phyloP scores from a whole-genome alignment of 2,329 filamentous ascomycete genomes.

The Verticillium dahliae region DNA sequence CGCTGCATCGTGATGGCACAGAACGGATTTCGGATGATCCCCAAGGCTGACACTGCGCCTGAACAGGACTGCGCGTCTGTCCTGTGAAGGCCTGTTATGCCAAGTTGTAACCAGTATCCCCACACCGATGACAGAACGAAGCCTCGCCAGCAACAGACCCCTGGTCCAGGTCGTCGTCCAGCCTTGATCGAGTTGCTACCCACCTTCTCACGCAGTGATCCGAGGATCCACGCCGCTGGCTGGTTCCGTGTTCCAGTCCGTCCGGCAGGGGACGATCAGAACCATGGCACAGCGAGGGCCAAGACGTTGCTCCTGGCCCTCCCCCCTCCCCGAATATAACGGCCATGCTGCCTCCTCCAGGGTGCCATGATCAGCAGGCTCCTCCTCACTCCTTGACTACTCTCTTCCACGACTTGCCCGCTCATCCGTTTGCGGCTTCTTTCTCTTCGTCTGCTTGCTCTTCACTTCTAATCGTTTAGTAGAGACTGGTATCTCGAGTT shows the following conservation, averaged over 20 bases:
- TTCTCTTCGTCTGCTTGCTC: slow-evolving; percentile 7
- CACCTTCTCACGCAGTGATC: neutral
- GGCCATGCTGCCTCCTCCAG: slow-evolving; percentile 1
- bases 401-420: neutral
- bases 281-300: neutral
- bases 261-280: neutral
- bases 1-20: neutral
- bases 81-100: neutral
- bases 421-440: slow-evolving; percentile 7
- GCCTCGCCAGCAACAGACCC: neutral
- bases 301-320: neutral
- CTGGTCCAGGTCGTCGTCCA: neutral
- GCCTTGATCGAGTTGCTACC: neutral
- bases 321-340: slow-evolving; percentile 8
- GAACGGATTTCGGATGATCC: slow-evolving; percentile 3
- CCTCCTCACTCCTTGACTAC: slow-evolving; percentile 3
- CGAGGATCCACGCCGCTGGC: neutral
- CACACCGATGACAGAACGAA: neutral
- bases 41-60: neutral
- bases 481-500: slow-evolving; percentile 13
- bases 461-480: slow-evolving; percentile 5
- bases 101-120: neutral
- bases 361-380: slow-evolving; percentile 9
- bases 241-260: neutral
- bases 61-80: neutral